A percentile compares a stretch with the other conserved stretches of the same genome.
These are phyloP conservation scores for Barnettozyma vustinii DNA, from an alignment of 805 yeast species.

Conservation along the genomic window DNA sequence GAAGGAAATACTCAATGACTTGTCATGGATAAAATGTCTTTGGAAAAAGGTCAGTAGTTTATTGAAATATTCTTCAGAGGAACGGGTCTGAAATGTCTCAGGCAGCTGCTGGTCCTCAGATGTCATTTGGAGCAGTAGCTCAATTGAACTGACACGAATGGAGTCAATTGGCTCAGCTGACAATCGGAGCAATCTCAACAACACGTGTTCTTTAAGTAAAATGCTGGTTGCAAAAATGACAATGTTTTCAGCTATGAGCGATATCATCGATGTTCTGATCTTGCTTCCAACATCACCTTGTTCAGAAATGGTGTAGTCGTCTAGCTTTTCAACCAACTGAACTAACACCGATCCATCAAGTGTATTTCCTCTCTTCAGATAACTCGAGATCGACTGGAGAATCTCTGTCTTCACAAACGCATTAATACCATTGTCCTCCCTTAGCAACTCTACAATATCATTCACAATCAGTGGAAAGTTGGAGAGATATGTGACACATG, in stretches of 20 bases:
- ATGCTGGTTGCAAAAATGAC: constrained; percentile 7
- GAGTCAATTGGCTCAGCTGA: constrained; percentile 60
- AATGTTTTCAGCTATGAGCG: constrained; percentile 31
- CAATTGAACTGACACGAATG: constrained; percentile 39
- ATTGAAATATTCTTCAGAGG: constrained; percentile 26
- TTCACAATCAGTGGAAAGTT: constrained; percentile 6
- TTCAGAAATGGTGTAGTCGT: constrained; percentile 72
- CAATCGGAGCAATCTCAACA: constrained; percentile 43
- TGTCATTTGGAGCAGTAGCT: constrained; percentile 29
- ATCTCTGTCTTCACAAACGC: constrained; percentile 13
- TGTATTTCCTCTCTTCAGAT: neutral
- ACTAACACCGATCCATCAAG: neutral
- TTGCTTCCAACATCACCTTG: constrained; percentile 93
- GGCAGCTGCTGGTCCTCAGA: constrained; percentile 14
- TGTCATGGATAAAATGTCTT: constrained; percentile 11
- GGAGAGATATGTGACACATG: constrained; percentile 29
- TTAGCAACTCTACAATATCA: constrained; percentile 12
- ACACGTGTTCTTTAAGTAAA: constrained; percentile 18
- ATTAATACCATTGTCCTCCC: constrained; percentile 22
- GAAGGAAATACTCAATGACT: constrained; percentile 30
- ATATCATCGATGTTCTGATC: constrained; percentile 49
- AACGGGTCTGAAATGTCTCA: constrained; percentile 9
- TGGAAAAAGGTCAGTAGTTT: constrained; percentile 22
- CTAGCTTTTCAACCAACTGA: constrained; percentile 37
- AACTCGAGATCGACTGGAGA: constrained; percentile 16